phyloP scores from a whole-genome alignment of 495 filamentous ascomycete species.

The Aspergillus carlsbadensis region DNA sequence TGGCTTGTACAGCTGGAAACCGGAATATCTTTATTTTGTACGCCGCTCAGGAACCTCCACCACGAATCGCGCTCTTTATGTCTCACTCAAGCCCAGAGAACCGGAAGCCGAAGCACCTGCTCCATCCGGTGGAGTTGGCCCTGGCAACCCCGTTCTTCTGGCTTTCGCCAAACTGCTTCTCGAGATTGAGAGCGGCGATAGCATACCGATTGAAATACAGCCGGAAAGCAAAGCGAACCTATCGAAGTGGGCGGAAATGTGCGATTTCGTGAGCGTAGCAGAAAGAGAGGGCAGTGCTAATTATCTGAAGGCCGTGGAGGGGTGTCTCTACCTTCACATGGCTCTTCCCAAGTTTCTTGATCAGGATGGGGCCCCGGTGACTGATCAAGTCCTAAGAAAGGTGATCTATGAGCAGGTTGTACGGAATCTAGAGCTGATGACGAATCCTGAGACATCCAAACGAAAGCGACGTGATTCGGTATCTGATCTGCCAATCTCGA shows the following conservation, averaged over 20 bases:
- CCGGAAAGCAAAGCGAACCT: conserved; percentile 3
- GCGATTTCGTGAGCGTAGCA: background rate
- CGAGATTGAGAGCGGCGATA: conserved; percentile 3
- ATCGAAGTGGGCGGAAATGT: background rate
- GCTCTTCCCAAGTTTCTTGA: background rate
- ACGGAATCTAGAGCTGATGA: background rate
- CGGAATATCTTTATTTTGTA: background rate
- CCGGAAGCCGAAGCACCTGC: no score
- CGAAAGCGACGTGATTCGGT: background rate
- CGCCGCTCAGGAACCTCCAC: background rate
- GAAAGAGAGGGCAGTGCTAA: background rate
- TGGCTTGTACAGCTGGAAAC: background rate
- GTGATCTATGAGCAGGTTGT: background rate
- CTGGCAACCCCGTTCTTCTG: background rate
- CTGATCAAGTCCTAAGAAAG: background rate
- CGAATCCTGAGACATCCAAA: background rate
- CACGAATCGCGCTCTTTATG: background rate
- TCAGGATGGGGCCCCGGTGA: background rate
- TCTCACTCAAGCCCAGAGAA: conserved; percentile 2
- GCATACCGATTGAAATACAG: background rate
- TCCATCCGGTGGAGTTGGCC: background rate
- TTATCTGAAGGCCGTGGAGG: conserved; percentile 1
- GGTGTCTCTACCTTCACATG: background rate
- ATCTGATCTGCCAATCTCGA: background rate
- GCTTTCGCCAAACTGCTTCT: conserved; percentile 3